Conservation (phyloP, 2,329 filamentous ascomycete species). For the Pleoardoris graminearum region DNA sequence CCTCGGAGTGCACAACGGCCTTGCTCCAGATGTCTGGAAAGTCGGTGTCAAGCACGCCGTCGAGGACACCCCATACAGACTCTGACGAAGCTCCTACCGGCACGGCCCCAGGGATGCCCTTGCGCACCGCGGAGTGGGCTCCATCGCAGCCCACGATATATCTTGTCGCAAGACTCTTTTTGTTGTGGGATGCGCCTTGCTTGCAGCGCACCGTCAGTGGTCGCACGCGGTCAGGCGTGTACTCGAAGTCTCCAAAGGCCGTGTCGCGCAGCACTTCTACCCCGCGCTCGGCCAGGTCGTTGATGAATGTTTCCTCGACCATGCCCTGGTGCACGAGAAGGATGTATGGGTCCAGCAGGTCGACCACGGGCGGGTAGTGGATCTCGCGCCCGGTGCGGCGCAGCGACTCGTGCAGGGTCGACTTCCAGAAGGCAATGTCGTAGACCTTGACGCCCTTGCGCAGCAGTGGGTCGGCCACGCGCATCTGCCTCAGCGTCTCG, state of each 20-base stretch:
- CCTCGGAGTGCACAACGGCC: slow-evolving; percentile 68
- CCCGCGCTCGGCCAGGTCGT: slow-evolving; percentile 68
- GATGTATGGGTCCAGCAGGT: slow-evolving; percentile 58
- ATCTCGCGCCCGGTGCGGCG: slow-evolving; percentile 66
- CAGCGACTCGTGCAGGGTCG: slow-evolving; percentile 48
- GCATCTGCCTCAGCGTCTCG: slow-evolving; percentile 74
- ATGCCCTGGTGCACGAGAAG: slow-evolving; percentile 71
- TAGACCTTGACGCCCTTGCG: slow-evolving; percentile 70
- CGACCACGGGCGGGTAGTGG: slow-evolving; percentile 63
- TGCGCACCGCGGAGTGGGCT: slow-evolving; percentile 70
- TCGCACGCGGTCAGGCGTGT: slow-evolving; percentile 40
- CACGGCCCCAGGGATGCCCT: slow-evolving; percentile 57
- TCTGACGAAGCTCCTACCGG: slow-evolving; percentile 55
- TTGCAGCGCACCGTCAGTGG: slow-evolving; percentile 50
- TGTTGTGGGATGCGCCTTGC: slow-evolving; percentile 42
- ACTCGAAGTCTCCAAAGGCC: slow-evolving; percentile 60
- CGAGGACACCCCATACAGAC: slow-evolving; percentile 72
- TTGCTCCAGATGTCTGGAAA: slow-evolving; percentile 79
- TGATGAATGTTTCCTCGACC: slow-evolving; percentile 70
- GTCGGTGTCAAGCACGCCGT: slow-evolving; percentile 70
- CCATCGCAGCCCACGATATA: slow-evolving; percentile 75
- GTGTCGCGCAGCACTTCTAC: slow-evolving; percentile 66
- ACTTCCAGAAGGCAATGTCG: slow-evolving; percentile 71
- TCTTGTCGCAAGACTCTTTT: slow-evolving; percentile 56
- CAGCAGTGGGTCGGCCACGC: slow-evolving; percentile 69